These are phyloP conservation scores for Aechmea fasciata DNA, from an alignment of 176 grass and related monocot species.

Conservation along the genomic window DNA sequence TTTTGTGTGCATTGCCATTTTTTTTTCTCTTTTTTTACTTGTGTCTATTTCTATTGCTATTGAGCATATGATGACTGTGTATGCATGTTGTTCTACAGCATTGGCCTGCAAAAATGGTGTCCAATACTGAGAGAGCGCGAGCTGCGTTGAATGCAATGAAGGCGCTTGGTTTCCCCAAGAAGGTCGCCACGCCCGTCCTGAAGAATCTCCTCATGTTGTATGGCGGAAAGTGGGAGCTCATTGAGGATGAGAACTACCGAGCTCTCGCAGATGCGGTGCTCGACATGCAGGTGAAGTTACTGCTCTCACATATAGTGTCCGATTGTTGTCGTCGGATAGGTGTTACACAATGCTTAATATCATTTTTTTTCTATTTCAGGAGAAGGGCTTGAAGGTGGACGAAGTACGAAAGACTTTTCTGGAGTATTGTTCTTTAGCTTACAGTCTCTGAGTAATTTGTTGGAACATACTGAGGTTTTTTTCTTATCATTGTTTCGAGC, in stretches of 20 bases:
- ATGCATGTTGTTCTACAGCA: background rate
- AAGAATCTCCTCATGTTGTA: conserved; percentile 42
- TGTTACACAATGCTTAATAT: too few species aligned
- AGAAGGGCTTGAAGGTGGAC: background rate
- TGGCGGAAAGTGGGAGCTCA: conserved; percentile 48
- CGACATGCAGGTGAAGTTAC: conserved; percentile 3
- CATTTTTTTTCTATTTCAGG: background rate
- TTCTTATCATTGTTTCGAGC: too few species aligned
- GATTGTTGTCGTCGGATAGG: too few species aligned
- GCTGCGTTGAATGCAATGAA: conserved; percentile 38
- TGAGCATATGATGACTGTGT: background rate
- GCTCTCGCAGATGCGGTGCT: conserved; percentile 47
- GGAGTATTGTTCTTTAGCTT: too few species aligned
- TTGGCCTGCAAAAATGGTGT: conserved; percentile 14
- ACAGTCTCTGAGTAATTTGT: too few species aligned
- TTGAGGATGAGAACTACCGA: conserved; percentile 61
- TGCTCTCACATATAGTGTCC: background rate
- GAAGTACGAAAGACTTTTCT: too few species aligned
- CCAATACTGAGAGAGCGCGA: conserved; percentile 19
- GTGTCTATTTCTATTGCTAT: background rate
- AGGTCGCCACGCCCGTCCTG: conserved; percentile 22
- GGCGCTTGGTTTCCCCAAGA: conserved; percentile 33
- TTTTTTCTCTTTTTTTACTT: background rate
- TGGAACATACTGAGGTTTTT: too few species aligned
- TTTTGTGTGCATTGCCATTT: too few species aligned